Base-by-base conservation (phyloP, 1,284 basidiomycete genomes). In the Pulveroboletus sp. region DNA sequence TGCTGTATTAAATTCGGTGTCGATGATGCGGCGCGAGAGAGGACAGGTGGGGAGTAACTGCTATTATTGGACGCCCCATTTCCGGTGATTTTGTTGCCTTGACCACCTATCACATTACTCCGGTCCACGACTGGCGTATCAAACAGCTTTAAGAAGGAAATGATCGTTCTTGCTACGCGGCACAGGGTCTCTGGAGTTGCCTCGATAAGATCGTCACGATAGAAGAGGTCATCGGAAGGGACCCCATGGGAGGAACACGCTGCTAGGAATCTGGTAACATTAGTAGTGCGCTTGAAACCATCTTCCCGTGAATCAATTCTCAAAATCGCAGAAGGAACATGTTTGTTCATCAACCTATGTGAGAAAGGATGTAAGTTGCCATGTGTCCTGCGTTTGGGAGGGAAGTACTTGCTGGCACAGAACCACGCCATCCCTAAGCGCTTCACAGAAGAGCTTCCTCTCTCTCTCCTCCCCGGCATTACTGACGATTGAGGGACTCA, bases 381-480 rank as follows among this genome's bases (percentile, higher is more conserved):
- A 53, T 17, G 12, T 17, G 41, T 13, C 45, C 35, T 33, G 42
- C 36, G 26, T 37, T 9, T 15, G 61, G 24, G 35, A 54, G 19
- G 54, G 35, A 48, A 45, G 62, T 47, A 60, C 52, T 84, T 86
- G 93, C 92, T 91, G 86, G 82, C 91, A 94, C 24, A 95, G 79
- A 32, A 95, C 81, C 69, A 87, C 89, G 3, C 93, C 93, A 75
- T 95, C 93, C 63, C 83, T 75, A 58, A 94, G 69, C 1, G 88
- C 84, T 56, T 91, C 88, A 47, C 79, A 78, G 66, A 94, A 93
- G 37, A 83, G 70, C 56, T 77, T 81, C 59, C 82, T 73, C 71
- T 94, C 91, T 61, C 85, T 77, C 61, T 91, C 89, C 70, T 90
- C 90, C 35, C 85, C 84, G 48, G 73, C 78, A 56, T 66, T 75